Conservation (phyloP, 306 rosid species). For the Astragalus glycyphyllos region DNA sequence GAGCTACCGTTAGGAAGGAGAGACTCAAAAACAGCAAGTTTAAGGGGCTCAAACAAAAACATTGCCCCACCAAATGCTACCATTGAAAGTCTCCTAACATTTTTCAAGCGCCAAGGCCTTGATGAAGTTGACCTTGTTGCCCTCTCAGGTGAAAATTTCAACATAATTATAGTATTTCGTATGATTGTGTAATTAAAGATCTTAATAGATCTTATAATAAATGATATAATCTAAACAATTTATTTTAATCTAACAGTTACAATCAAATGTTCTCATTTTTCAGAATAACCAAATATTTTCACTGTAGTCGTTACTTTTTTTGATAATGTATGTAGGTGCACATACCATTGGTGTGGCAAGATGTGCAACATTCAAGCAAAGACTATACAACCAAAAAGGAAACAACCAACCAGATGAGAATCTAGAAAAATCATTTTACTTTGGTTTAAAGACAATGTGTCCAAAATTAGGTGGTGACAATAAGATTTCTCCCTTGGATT, state of each 20-base stretch:
- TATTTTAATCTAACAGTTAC: no score
- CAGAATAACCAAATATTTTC: no score
- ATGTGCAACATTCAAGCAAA: constrained; percentile 78
- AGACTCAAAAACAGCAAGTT: constrained; percentile 76
- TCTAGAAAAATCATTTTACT: constrained; percentile 66
- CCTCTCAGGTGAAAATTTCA: constrained; percentile 67
- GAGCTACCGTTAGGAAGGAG: constrained; percentile 82
- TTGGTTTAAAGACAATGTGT: constrained; percentile 69
- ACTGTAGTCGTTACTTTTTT: no score
- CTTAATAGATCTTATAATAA: no score
- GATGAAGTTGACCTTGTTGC: constrained; percentile 80
- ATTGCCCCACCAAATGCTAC: constrained; percentile 83
- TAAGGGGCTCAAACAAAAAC: constrained; percentile 65
- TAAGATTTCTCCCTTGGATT: constrained; percentile 70
- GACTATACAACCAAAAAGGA: constrained; percentile 88
- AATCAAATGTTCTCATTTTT: no score
- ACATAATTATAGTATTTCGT: no score
- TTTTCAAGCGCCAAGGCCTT: constrained; percentile 84
- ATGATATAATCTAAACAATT: no score
- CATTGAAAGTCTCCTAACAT: constrained; percentile 54
- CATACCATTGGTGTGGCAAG: constrained; percentile 87
- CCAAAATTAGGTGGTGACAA: constrained; percentile 79
- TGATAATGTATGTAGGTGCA: constrained; percentile 61
- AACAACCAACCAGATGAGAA: constrained; percentile 72
- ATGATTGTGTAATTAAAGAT: no score